A percentile compares a stretch with the other conserved stretches of the same genome.
Conservation (phyloP, 148 eudicot genomes). For the Vaccinium darrowii region DNA sequence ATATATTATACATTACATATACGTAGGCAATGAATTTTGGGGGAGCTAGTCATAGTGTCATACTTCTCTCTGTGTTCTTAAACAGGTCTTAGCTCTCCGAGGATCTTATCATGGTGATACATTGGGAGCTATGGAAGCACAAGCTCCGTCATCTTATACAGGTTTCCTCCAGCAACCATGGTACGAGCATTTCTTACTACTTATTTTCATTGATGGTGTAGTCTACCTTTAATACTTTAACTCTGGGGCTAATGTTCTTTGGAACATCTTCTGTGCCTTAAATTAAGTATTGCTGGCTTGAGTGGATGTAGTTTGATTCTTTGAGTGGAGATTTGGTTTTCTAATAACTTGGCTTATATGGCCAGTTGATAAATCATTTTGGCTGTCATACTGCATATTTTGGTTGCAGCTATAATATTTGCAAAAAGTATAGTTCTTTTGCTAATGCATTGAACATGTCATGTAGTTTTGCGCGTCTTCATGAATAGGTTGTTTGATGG, state of each 20-base stretch:
- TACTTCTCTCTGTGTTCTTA: constrained; percentile 16
- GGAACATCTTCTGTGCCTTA: neutral
- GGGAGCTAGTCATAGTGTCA: constrained; percentile 7
- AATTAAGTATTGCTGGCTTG: neutral
- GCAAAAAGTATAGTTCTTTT: neutral
- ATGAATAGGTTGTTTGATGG: neutral
- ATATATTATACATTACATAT: neutral
- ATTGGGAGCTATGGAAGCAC: constrained; percentile 99
- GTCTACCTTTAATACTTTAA: neutral
- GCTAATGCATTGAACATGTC: neutral
- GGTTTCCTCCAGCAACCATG: constrained; percentile 98
- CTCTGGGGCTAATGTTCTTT: neutral
- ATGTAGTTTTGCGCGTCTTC: neutral
- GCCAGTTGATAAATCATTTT: neutral
- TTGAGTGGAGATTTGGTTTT: neutral
- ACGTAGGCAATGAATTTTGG: neutral
- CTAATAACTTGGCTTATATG: neutral
- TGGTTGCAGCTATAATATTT: neutral
- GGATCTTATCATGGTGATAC: constrained; percentile 99
- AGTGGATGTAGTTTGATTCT: neutral
- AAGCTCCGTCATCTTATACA: constrained; percentile 87
- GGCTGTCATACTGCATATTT: neutral
- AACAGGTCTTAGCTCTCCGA: constrained; percentile 81
- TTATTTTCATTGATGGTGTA: neutral
- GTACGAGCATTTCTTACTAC: constrained; percentile 37